Evolutionary conservation across 2,329 filamentous ascomycete species (phyloP), one percentile per base, ranked within the genome.

Genomic region (Torrubiellomyces zombiae): DNA sequence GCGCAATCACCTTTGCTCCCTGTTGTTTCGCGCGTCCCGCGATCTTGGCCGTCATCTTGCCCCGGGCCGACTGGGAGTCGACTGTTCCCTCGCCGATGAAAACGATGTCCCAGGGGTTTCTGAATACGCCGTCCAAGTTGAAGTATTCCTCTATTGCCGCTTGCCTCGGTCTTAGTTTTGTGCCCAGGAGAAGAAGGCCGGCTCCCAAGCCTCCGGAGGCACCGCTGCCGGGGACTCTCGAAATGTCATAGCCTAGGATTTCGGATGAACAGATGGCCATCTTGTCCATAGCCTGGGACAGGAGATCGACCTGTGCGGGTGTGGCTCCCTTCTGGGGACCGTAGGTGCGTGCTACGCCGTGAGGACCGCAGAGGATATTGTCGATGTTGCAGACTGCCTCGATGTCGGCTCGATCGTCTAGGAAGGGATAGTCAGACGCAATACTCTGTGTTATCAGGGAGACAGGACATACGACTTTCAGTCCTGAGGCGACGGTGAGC

Each of bases 1-100:
- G 44, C 9, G 48, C 50, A 20, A 52, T 41, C 2, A 65, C 60
- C 0, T 58, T 58, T 3, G 59, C 44, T 4, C 51, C 50, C 30
- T 50, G 50, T 25, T 43, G 42, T 36, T 55, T 58, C 3, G 60
- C 60, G 7, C 58, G 48, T 26, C 50, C 43, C 7, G 59, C 61
- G 14, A 67, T 51, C 36, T 65, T 60, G 3, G 53, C 59, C 7
- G 62, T 60, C 32, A 66, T 63, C 37, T 66, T 66, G 3, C 61
- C 62, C 21, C 50, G 44, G 0, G 59, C 53, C 1, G 59, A 63
- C 32, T 65, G 61, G 22, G 52, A 49, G 32, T 66, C 62, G 10
- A 66, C 50, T 7, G 58, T 56, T 1, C 62, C 60, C 35, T 67
- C 62, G 2, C 59, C 61, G 1, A 60, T 66, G 32, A 66, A 47